phyloP scores from a whole-genome alignment of 2,329 filamentous ascomycete genomes.

The Hypomyces rosellus region DNA sequence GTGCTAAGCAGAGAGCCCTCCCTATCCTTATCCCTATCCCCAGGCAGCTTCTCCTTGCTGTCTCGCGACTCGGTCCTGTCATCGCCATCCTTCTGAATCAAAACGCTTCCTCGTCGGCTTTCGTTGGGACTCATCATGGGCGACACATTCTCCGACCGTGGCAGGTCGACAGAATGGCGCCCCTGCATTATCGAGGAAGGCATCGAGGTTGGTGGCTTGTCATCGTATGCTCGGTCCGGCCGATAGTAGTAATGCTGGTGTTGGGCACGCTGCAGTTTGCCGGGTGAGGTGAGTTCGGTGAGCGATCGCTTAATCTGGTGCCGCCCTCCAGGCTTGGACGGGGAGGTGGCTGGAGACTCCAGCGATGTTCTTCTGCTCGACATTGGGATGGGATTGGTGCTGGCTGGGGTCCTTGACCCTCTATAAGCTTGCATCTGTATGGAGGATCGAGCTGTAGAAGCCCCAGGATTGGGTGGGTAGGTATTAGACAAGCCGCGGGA shows the following conservation, averaged over 20 bases:
- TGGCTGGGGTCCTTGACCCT: slow-evolving; percentile 6
- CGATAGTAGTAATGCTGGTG: slow-evolving; percentile 23
- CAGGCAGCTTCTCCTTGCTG: slow-evolving; percentile 32
- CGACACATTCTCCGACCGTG: slow-evolving; percentile 39
- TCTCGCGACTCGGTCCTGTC: slow-evolving; percentile 18
- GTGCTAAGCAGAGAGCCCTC: slow-evolving; percentile 23
- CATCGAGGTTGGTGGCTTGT: slow-evolving; percentile 18
- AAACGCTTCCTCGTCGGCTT: slow-evolving; percentile 38
- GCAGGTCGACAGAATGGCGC: slow-evolving; percentile 39
- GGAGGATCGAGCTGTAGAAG: no score
- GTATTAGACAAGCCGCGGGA: no score
- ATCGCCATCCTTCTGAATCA: slow-evolving; percentile 26
- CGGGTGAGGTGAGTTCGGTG: slow-evolving; percentile 45
- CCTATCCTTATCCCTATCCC: slow-evolving; percentile 36
- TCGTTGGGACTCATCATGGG: slow-evolving; percentile 36
- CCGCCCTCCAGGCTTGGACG: slow-evolving; percentile 26
- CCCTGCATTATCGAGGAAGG: slow-evolving; percentile 21
- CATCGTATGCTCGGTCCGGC: slow-evolving; percentile 23
- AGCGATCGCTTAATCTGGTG: slow-evolving; percentile 53
- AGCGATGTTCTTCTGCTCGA: slow-evolving; percentile 13
- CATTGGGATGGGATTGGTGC: slow-evolving; percentile 4
- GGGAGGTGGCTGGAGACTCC: slow-evolving; percentile 14
- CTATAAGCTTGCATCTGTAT: slow-evolving; percentile 5
- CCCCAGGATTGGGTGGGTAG: no score
- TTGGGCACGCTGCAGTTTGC: slow-evolving; percentile 29